Base-by-base conservation (phyloP, 2,329 filamentous ascomycete species). In the Pestalotiopsis sp. region DNA sequence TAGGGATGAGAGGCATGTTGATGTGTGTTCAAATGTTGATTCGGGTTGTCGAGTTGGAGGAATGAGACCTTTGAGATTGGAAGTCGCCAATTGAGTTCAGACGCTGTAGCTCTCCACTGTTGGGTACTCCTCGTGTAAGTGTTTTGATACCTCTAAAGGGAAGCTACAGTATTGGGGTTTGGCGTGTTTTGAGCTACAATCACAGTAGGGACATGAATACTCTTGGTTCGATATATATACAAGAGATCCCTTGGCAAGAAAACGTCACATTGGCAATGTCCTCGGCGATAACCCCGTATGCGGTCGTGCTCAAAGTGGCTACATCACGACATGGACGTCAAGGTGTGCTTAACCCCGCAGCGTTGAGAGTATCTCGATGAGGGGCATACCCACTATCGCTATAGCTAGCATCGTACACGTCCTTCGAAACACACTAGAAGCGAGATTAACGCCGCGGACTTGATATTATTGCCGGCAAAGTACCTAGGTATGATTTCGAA, bases 1-100 rank as follows among this genome's bases (percentile, higher is more conserved):
- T 31, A 14, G 76, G 78, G 72, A 85, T 73, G 70, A 86, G 83
- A 76, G 85, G 83, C 85, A 87, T 87, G 3, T 23, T 45, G 61
- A 64, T 45, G 17, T 14, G 13, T 5, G 41, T 14, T 49, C 13
- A 39, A 49, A 17, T 17, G 41, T 49, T 17, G 41, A 4, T 41
- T 12, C 11, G 39, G 39, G 39, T 41, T 49, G 13, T 49, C 4
- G 11, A 17, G 23, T 23, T 23, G 23, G 23, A 23, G 23, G 23
- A 23, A 23, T 23, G 6, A 36, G 31, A 36, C 7, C 7, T 36
- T 36, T 36, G 45, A n/a, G 45, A 52, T 7, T 52, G 14, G 20
- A 20, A 17, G 45, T n/a, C 20, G 20, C 20, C 45, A n/a, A n/a
- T 52, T 52, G 45, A n/a, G 14, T 52, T 9, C 17, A 52, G 17